These are phyloP conservation scores for Amanita rimosa DNA, from an alignment of 768 basidiomycete genomes.

Conservation along the genomic window DNA sequence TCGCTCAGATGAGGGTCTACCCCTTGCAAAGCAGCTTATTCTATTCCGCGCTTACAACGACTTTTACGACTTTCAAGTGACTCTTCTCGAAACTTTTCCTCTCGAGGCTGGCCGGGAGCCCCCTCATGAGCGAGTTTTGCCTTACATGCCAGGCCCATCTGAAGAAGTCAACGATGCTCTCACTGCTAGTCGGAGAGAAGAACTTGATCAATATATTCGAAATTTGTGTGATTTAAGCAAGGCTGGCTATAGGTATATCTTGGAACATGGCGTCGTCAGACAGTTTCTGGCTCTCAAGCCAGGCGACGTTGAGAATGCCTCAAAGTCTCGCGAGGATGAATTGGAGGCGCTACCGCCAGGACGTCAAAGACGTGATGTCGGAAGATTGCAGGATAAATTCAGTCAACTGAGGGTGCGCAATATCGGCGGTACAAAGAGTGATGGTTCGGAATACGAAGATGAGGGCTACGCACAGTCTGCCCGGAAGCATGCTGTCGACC, in stretches of 20 bases:
- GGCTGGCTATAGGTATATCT: slow-evolving; percentile 62
- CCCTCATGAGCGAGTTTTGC: slow-evolving; percentile 64
- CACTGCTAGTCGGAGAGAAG: slow-evolving; percentile 67
- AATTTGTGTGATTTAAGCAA: slow-evolving; percentile 64
- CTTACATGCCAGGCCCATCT: slow-evolving; percentile 96
- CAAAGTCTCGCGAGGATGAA: slow-evolving; percentile 47
- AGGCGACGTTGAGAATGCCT: slow-evolving; percentile 71
- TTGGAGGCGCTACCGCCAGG: slow-evolving; percentile 41
- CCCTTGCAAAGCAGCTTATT: slow-evolving; percentile 67
- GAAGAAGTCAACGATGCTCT: slow-evolving; percentile 74
- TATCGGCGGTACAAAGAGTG: slow-evolving; percentile 34
- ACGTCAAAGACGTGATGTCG: slow-evolving; percentile 26
- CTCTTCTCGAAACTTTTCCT: slow-evolving; percentile 78
- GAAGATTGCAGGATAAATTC: slow-evolving; percentile 36
- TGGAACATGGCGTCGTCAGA: slow-evolving; percentile 72
- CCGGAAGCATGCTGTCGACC: slow-evolving; percentile 24
- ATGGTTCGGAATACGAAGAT: slow-evolving; percentile 59
- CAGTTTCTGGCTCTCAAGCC: slow-evolving; percentile 77
- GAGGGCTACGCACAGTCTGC: slow-evolving; percentile 39
- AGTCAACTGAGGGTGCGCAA: slow-evolving; percentile 36
- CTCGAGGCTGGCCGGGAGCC: slow-evolving; percentile 79
- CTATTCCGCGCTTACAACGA: slow-evolving; percentile 95
- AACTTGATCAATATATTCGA: slow-evolving; percentile 83
- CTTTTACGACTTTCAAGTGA: slow-evolving; percentile 95
- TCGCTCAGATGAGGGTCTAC: slow-evolving; percentile 44